Conservation (phyloP, 2,329 filamentous ascomycete species). For the Diaporthe ampelina region DNA sequence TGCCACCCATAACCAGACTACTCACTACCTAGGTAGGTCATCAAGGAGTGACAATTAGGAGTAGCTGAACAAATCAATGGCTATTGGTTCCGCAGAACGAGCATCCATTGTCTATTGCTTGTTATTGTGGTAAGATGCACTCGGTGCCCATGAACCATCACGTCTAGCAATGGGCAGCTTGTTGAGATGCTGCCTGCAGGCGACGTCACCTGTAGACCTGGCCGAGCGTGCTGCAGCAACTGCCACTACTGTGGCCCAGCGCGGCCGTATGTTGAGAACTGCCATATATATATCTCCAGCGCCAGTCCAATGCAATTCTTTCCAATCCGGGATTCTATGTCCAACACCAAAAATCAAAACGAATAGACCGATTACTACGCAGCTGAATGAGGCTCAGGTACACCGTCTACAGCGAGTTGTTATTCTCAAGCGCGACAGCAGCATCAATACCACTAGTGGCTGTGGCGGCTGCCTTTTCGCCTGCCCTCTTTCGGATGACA, state of each 20-base stretch:
- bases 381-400: not conserved
- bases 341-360: constrained; percentile 1
- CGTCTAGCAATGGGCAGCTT: constrained; percentile 15
- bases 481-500: constrained; percentile 85
- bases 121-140: not conserved
- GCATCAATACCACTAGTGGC: constrained; percentile 52
- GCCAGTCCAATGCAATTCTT: constrained; percentile 34
- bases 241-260: not conserved
- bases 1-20: not conserved
- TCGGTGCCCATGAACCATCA: not conserved
- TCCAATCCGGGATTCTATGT: constrained; percentile 8
- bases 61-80: not conserved
- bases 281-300: constrained; percentile 22
- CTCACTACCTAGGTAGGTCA: not conserved
- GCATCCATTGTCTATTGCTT: not conserved
- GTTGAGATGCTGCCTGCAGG: constrained; percentile 29
- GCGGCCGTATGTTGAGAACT: constrained; percentile 4
- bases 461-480: constrained; percentile 54
- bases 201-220: not conserved
- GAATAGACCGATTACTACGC: not conserved
- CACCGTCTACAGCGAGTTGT: constrained; percentile 29
- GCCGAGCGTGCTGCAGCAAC: not conserved
- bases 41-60: not conserved
- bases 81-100: not conserved
- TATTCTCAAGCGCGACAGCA: constrained; percentile 54